Evolutionary conservation across 257 asterid species (phyloP).

Genomic region (Gentiana straminea): DNA sequence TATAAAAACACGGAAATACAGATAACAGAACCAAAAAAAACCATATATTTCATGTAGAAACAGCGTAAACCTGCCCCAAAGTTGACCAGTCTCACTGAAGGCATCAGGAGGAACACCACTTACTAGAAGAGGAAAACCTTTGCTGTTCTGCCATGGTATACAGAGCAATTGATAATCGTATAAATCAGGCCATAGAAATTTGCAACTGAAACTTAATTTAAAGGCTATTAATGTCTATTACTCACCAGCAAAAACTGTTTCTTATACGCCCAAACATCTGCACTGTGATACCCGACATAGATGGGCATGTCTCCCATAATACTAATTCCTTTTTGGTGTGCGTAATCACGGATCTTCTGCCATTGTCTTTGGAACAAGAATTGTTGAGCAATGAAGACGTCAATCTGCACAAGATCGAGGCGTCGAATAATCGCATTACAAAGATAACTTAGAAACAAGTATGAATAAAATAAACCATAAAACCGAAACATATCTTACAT

Average conservation of each 20-base stretch:
- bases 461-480: constrained; percentile 10
- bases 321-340: constrained; percentile 64
- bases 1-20: not conserved
- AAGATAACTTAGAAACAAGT: constrained; percentile 3
- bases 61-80: constrained; percentile 77
- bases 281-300: constrained; percentile 96
- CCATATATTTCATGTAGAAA: constrained; percentile 6
- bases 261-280: constrained; percentile 98
- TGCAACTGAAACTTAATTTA: not conserved
- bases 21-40: not conserved
- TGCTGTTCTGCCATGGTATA: constrained; percentile 40
- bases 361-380: constrained; percentile 96
- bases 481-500: constrained; percentile 40
- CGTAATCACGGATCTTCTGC: constrained; percentile 81
- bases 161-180: constrained; percentile 14
- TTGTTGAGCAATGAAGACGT: constrained; percentile 80
- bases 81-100: constrained; percentile 95
- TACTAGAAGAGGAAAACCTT: constrained; percentile 78
- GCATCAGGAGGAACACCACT: constrained; percentile 99
- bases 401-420: constrained; percentile 52
- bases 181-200: constrained; percentile 12
- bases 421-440: constrained; percentile 3
- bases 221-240: constrained; percentile 10
- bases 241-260: constrained; percentile 84
- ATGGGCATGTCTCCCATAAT: constrained; percentile 99